phyloP scores from a whole-genome alignment of 1,139 yeast species.

The Suhomyces anneliseae region DNA sequence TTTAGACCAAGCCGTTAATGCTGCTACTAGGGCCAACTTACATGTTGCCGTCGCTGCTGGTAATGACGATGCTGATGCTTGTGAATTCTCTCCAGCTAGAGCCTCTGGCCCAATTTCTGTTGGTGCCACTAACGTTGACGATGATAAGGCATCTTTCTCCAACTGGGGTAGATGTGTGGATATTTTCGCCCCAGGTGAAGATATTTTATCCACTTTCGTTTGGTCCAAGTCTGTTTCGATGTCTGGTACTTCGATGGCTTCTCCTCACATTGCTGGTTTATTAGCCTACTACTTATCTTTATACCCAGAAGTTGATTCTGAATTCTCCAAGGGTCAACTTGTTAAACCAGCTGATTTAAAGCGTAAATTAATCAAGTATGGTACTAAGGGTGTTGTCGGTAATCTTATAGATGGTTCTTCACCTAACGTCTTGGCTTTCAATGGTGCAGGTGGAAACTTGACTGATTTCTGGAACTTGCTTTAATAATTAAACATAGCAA shows the following conservation, averaged over 20 bases:
- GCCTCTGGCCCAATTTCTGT: constrained; percentile 45
- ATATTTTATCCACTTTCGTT: constrained; percentile 41
- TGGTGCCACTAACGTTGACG: constrained; percentile 42
- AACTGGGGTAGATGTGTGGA: constrained; percentile 49
- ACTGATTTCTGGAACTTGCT: constrained; percentile 21
- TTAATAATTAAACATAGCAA: background rate
- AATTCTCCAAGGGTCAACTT: constrained; percentile 22
- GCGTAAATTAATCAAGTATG: constrained; percentile 36
- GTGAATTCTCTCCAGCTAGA: constrained; percentile 44
- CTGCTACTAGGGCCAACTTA: constrained; percentile 42
- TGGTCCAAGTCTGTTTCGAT: constrained; percentile 35
- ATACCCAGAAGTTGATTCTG: constrained; percentile 40
- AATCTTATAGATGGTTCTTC: constrained; percentile 20
- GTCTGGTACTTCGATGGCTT: constrained; percentile 49
- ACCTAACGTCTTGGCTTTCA: constrained; percentile 27
- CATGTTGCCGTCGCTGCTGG: constrained; percentile 50
- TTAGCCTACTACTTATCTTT: constrained; percentile 43
- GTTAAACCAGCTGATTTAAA: constrained; percentile 38
- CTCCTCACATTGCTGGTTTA: constrained; percentile 45
- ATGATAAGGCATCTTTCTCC: constrained; percentile 42
- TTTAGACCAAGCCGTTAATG: constrained; percentile 44
- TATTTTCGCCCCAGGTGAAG: constrained; percentile 47
- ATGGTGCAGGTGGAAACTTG: constrained; percentile 26
- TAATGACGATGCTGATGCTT: constrained; percentile 45
- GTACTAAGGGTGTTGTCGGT: constrained; percentile 33